phyloP scores from a whole-genome alignment of 202 grass and related monocot species.

The Dendrocalamus latiflorus region DNA sequence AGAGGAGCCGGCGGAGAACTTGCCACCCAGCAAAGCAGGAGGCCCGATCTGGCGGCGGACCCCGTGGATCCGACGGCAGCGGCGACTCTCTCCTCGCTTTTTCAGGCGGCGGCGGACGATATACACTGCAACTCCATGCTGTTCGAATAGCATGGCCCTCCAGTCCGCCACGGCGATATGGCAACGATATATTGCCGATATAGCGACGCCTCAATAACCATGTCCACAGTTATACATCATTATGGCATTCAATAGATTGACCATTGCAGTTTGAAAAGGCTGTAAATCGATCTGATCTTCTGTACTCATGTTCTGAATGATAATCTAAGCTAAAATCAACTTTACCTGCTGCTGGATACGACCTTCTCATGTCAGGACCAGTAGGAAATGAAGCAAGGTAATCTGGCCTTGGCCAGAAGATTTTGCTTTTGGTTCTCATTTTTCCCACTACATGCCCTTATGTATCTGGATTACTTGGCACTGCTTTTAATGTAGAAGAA shows the following conservation, averaged over 20 bases:
- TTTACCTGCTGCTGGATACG: slow-evolving; percentile 11
- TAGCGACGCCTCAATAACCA: too few relatives aligned
- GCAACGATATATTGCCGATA: too few relatives aligned
- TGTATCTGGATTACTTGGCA: slow-evolving; percentile 15
- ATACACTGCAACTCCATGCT: too few relatives aligned
- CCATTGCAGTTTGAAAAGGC: slow-evolving; percentile 8
- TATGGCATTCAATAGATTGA: background rate
- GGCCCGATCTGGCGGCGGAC: too few relatives aligned
- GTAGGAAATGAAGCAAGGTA: slow-evolving; percentile 12
- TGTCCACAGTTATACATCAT: slow-evolving; percentile 16
- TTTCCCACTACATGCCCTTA: slow-evolving; percentile 6
- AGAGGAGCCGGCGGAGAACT: too few relatives aligned
- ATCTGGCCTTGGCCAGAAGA: slow-evolving; percentile 1
- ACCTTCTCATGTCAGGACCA: slow-evolving; percentile 15
- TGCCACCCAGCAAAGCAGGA: too few relatives aligned
- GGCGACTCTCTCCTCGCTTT: too few relatives aligned
- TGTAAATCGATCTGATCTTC: slow-evolving; percentile 11
- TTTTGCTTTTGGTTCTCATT: slow-evolving; percentile 12
- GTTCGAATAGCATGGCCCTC: too few relatives aligned
- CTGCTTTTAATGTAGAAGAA: slow-evolving; percentile 27
- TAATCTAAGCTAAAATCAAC: slow-evolving; percentile 19
- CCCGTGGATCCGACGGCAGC: too few relatives aligned
- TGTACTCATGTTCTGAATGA: background rate
- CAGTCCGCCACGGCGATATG: too few relatives aligned
- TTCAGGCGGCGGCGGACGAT: too few relatives aligned